Evolutionary conservation across 805 yeast genomes (phyloP).

Genomic region (Millerozyma acaciae): DNA sequence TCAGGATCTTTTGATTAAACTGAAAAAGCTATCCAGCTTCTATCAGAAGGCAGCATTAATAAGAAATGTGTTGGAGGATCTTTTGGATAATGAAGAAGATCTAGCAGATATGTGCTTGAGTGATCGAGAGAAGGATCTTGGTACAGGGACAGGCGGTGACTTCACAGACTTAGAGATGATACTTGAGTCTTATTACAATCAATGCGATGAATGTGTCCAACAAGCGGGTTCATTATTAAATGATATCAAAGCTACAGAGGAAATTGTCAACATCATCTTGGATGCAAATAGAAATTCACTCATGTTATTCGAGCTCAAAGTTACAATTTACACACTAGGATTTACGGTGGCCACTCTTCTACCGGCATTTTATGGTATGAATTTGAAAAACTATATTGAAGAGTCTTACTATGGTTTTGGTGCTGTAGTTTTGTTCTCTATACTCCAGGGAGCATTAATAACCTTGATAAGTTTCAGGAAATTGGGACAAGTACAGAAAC

Average conservation of each 20-base stretch:
- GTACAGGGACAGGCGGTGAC: slow-evolving; percentile 27
- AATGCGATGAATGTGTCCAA: slow-evolving; percentile 90
- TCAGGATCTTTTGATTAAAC: slow-evolving; percentile 66
- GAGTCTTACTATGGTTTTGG: slow-evolving; percentile 64
- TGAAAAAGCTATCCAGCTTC: slow-evolving; percentile 67
- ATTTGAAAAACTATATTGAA: slow-evolving; percentile 72
- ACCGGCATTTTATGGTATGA: slow-evolving; percentile 91
- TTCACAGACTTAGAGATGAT: slow-evolving; percentile 82
- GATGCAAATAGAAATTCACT: slow-evolving; percentile 89
- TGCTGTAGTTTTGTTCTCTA: slow-evolving; percentile 48
- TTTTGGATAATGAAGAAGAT: slow-evolving; percentile 84
- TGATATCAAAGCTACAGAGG: slow-evolving; percentile 88
- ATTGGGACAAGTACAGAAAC: slow-evolving; percentile 56
- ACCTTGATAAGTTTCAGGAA: slow-evolving; percentile 55
- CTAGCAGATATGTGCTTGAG: slow-evolving; percentile 74
- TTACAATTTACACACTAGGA: slow-evolving; percentile 80
- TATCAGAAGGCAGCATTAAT: slow-evolving; percentile 74
- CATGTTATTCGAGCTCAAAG: slow-evolving; percentile 80
- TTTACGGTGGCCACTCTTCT: slow-evolving; percentile 78
- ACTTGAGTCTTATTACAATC: slow-evolving; percentile 83
- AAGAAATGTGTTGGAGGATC: slow-evolving; percentile 76
- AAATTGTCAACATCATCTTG: slow-evolving; percentile 83
- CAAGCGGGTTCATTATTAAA: slow-evolving; percentile 78
- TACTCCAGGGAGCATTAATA: slow-evolving; percentile 50
- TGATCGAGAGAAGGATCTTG: too few relatives aligned